Base-by-base conservation (phyloP, 2,329 filamentous ascomycete species). In the Xylariaceae sp. region DNA sequence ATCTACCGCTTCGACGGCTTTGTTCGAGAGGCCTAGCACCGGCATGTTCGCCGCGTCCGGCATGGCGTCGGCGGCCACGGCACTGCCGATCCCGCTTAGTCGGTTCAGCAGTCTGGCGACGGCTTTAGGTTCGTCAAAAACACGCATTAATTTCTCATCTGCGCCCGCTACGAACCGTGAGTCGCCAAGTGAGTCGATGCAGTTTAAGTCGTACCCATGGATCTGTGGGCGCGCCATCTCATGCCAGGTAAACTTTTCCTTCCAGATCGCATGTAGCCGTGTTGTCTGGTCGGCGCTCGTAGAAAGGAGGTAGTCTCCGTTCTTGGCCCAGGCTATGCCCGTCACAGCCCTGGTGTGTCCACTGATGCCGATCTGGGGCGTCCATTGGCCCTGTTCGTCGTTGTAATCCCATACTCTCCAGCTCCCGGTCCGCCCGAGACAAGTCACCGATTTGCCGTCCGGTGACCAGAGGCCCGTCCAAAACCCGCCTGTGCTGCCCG, bases 201-300 rank as follows among this genome's bases (percentile, higher is more conserved):
- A 97, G 75, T 97, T 99, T 51, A 99, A 80, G 69, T 99, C 92
- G 70, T 99, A 99, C 36, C 94, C 94, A 69, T 99, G 94, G 60
- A 99, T 99, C 69, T 99, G 94, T 3, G 94, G 94, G 47, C 94
- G 80, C 1, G 92, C 87, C 76, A 97, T 91, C 70, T 99, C 94
- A 71, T 97, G 92, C 94, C 94, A 99, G 10, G 89, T 90, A 39
- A 36, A 37, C 15, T 39, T 13, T 34, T 37, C 54, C 56, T 79
- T 80, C 94, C 92, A 97, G 65, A 85, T 76, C 1, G 89, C 87
- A 69, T 92, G 89, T 18, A 97, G 78, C 46, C 94, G 81, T 2
- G 92, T 96, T 0, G 94, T 99, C 72, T 99, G 94, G 71, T 99
- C 94, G 7, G 85, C 83, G 67, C 90, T 87, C 2, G 92, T 96